Base-by-base conservation (phyloP, 352 stramenopile species). In the Saprolegnia parasitica region DNA sequence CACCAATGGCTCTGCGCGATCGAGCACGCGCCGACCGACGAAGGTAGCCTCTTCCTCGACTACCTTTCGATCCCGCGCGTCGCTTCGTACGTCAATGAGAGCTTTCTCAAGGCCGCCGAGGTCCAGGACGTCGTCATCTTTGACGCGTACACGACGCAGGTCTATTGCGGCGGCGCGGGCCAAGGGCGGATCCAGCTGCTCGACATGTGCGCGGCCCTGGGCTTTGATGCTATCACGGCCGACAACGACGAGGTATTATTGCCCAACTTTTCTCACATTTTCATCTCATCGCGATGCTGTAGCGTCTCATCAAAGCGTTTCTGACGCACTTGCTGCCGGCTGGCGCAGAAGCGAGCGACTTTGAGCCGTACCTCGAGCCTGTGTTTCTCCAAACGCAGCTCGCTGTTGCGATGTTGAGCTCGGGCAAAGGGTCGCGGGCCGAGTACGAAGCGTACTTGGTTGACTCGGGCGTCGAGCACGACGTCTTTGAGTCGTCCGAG, bases 171-270 rank as follows among this genome's bases (percentile, higher is more conserved):
- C 4, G 5, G 24, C 23, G 39, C 26, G 9, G n/a, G 15, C 21
- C 13, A 20, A 32, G 5, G 40, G 8, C 32, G n/a, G 56, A n/a
- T 13, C 24, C 18, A 5, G 6, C 40, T 5, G 39, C 23, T 32
- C 24, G 21, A 10, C 23, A 57, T n/a, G 23, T 61, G 26, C 46
- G 21, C 5, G 20, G 5, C 5, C 23, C 16, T 49, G 5, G 26
- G 42, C 21, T 62, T 52, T 20, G 63, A 15, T 60, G 32, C 63
- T 40, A 24, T 45, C 20, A 49, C 20, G 20, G 5, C 16, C 18
- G 20, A 46, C 3, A 35, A 3, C 39, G 63, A 70, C 42, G 35
- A 70, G 46, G 63, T 70, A 70, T 26, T 70, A 70, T 26, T 20
- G 11, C 18, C 50, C n/a, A 1, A 18, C 4, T 39, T 5, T 5